phyloP scores from a whole-genome alignment of 495 filamentous ascomycete genomes.

The Penicillium pulvis region DNA sequence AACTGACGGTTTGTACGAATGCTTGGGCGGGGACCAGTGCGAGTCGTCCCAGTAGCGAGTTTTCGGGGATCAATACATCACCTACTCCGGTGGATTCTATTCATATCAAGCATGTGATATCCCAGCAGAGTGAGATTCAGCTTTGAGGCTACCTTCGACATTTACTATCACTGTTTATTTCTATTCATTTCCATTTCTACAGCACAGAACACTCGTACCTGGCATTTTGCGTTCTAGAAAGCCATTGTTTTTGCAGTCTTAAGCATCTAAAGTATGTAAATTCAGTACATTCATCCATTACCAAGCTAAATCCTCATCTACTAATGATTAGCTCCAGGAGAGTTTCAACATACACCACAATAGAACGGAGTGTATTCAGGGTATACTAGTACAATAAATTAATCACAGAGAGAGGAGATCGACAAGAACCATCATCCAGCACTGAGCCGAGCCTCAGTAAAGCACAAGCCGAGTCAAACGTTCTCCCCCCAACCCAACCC shows the following conservation, averaged over 20 bases:
- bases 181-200: not conserved
- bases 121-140: conserved; percentile 40
- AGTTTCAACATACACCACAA: not conserved
- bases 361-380: conserved; percentile 28
- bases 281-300: not conserved
- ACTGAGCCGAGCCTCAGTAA: not conserved
- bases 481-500: not conserved
- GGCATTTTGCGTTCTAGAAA: not conserved
- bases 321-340: not conserved
- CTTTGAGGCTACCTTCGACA: conserved; percentile 9
- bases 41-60: conserved; percentile 29
- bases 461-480: not conserved
- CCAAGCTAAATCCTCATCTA: not conserved
- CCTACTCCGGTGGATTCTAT: conserved; percentile 29
- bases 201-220: not conserved
- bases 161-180: not conserved
- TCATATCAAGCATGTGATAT: conserved; percentile 42
- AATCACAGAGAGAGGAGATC: conserved; percentile 9
- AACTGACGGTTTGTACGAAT: conserved; percentile 37
- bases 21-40: conserved; percentile 39
- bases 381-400: conserved; percentile 38
- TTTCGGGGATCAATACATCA: conserved; percentile 7
- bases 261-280: not conserved
- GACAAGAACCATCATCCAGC: not conserved
- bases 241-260: not conserved